Evolutionary conservation across 1,284 basidiomycete genomes (phyloP).

Genomic region (Ceratobasidium sp.): DNA sequence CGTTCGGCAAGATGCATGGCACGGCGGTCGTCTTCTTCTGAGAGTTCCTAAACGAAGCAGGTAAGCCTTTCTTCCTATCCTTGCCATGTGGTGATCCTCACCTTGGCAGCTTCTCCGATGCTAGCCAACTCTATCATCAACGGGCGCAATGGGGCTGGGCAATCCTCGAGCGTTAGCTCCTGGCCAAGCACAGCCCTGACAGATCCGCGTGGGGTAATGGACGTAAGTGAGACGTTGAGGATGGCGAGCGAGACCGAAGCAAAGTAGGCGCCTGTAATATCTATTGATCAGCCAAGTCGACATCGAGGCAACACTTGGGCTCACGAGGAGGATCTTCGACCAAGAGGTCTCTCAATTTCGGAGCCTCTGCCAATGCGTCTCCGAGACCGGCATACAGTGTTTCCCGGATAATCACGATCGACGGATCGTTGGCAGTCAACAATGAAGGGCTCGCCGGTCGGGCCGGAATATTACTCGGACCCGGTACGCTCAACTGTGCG

Average conservation of each 20-base stretch:
- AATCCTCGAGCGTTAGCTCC: conserved; percentile 60
- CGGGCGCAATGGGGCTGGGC: conserved; percentile 65
- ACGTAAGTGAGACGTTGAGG: conserved; percentile 64
- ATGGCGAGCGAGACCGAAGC: conserved; percentile 75
- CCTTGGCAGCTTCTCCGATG: conserved; percentile 60
- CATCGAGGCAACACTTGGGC: background rate
- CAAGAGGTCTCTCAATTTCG: conserved; percentile 62
- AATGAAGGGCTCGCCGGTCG: conserved; percentile 53
- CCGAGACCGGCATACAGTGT: conserved; percentile 80
- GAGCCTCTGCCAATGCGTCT: conserved; percentile 65
- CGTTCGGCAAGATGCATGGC: conserved; percentile 60
- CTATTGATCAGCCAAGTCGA: background rate
- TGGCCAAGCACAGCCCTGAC: conserved; percentile 66
- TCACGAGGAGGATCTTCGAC: conserved; percentile 63
- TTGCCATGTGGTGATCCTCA: background rate
- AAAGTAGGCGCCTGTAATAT: conserved; percentile 65
- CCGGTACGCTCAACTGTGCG: conserved; percentile 29
- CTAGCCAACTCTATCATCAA: conserved; percentile 71
- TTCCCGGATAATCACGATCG: conserved; percentile 78
- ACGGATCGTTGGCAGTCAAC: conserved; percentile 56
- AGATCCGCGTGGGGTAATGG: conserved; percentile 58
- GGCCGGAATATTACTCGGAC: conserved; percentile 15
- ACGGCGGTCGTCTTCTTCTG: conserved; percentile 62
- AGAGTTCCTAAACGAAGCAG: conserved; percentile 51
- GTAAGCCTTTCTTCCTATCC: background rate